Conservation (phyloP, 2,329 filamentous ascomycete genomes). For the Alternaria infectoria region DNA sequence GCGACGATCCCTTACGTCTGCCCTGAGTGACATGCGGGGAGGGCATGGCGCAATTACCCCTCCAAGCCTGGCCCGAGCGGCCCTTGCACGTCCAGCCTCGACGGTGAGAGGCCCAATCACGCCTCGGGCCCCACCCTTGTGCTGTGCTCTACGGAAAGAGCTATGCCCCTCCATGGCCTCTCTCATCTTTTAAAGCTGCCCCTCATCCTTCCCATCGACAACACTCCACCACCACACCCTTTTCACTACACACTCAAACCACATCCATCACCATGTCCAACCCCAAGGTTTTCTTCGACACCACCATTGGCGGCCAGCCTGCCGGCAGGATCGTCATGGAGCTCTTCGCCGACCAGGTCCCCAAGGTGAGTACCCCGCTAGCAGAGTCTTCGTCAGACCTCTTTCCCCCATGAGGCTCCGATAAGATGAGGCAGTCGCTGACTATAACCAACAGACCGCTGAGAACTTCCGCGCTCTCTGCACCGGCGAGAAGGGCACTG, state of each 20-base stretch:
- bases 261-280: slow-evolving; percentile 36
- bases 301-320: slow-evolving; percentile 75
- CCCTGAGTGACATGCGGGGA: slow-evolving; percentile 14
- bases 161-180: slow-evolving; percentile 17
- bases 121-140: slow-evolving; percentile 11
- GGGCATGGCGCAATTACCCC: slow-evolving; percentile 11
- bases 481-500: slow-evolving; percentile 89
- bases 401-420: neutral
- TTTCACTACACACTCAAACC: slow-evolving; percentile 4
- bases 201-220: slow-evolving; percentile 19
- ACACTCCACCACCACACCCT: slow-evolving; percentile 20
- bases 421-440: slow-evolving; percentile 10
- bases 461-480: slow-evolving; percentile 95
- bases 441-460: slow-evolving; percentile 66
- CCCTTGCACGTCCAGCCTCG: slow-evolving; percentile 3
- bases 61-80: slow-evolving; percentile 17
- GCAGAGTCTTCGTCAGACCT: slow-evolving; percentile 18
- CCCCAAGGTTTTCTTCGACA: slow-evolving; percentile 90
- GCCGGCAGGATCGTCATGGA: slow-evolving; percentile 85
- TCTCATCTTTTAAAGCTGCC: slow-evolving; percentile 19
- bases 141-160: slow-evolving; percentile 15
- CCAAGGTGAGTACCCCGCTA: slow-evolving; percentile 56
- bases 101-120: slow-evolving; percentile 11
- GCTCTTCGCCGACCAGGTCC: slow-evolving; percentile 69
- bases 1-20: slow-evolving; percentile 6